Evolutionary conservation across 192 early-diverging fungal genomes (phyloP), one percentile per base, ranked within the genome.

Genomic region (Podochytrium sp.): DNA sequence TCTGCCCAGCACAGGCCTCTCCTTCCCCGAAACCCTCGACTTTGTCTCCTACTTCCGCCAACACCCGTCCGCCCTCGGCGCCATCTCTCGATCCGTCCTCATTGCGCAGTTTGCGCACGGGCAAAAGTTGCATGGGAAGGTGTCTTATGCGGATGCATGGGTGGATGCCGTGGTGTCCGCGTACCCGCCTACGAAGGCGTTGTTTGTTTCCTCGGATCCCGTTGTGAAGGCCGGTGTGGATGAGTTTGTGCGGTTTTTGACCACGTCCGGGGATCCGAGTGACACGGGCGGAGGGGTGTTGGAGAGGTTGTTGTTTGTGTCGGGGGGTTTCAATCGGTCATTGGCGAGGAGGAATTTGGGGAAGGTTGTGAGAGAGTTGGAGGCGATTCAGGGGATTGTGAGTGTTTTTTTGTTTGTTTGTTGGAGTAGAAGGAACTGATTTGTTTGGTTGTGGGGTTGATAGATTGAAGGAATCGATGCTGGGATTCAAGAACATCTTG

Each of bases 401-500:
- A 23, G 62, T n/a, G n/a, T n/a, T n/a, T n/a, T n/a, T n/a, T n/a
- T n/a, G n/a, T n/a, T n/a, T n/a, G n/a, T n/a, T n/a, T n/a, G n/a
- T n/a, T n/a, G n/a, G n/a, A n/a, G n/a, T n/a, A n/a, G n/a, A n/a
- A n/a, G n/a, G n/a, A n/a, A n/a, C n/a, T n/a, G n/a, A n/a, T n/a
- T n/a, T n/a, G n/a, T n/a, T n/a, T n/a, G n/a, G n/a, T n/a, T n/a
- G n/a, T n/a, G n/a, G n/a, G 20, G 7, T 62, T 29, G 27, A 37
- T 74, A 74, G 72, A 50, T 41, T 2, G 72, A 74, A 64, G 60
- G 29, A 16, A 62, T 74, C 38, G 72, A 74, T 64, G 7, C 10
- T 25, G 23, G 7, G 1, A 23, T 74, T 27, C 72, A 74, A 52
- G 47, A 74, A 29, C 27, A 64, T 33, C 41, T 72, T 30, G 37